Conservation (phyloP, 331 rosid genomes). For the Erythrophleum ivorense region DNA sequence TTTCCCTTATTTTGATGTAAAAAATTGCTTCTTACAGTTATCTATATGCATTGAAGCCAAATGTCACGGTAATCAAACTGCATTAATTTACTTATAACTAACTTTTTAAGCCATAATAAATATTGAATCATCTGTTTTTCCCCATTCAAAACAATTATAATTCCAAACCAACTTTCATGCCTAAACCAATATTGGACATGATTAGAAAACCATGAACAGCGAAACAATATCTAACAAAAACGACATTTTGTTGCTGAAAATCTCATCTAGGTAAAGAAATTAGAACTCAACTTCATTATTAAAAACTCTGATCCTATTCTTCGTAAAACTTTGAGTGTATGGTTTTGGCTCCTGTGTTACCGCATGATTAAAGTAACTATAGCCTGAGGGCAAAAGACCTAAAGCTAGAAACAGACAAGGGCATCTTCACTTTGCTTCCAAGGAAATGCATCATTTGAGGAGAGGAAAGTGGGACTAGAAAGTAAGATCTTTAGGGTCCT, state of each 20-base stretch:
- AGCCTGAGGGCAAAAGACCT: background rate
- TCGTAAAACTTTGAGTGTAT: slow-evolving; percentile 37
- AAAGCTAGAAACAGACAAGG: slow-evolving; percentile 4
- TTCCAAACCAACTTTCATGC: slow-evolving; percentile 31
- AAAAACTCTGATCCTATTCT: slow-evolving; percentile 52
- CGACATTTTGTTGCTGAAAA: slow-evolving; percentile 16
- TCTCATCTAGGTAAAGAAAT: slow-evolving; percentile 37
- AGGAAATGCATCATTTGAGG: slow-evolving; percentile 28
- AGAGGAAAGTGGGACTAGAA: slow-evolving; percentile 58
- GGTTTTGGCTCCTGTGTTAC: slow-evolving; percentile 38
- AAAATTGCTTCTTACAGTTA: background rate
- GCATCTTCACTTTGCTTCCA: slow-evolving; percentile 16
- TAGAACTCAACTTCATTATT: slow-evolving; percentile 43
- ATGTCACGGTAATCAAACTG: slow-evolving; percentile 23
- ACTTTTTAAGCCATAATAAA: background rate
- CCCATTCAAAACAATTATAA: slow-evolving; percentile 28
- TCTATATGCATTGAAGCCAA: slow-evolving; percentile 16
- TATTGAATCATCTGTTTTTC: slow-evolving; percentile 10
- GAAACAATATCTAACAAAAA: slow-evolving; percentile 23
- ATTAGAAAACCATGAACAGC: slow-evolving; percentile 27
- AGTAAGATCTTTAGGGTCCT: slow-evolving; percentile 96
- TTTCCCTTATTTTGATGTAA: background rate
- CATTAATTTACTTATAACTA: slow-evolving; percentile 12
- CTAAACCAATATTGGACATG: slow-evolving; percentile 35
- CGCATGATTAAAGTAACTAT: slow-evolving; percentile 4